A percentile compares a stretch with the other conserved stretches of the same genome.
phyloP scores from a whole-genome alignment of 495 filamentous ascomycete species.

The Acidiella bohemica region DNA sequence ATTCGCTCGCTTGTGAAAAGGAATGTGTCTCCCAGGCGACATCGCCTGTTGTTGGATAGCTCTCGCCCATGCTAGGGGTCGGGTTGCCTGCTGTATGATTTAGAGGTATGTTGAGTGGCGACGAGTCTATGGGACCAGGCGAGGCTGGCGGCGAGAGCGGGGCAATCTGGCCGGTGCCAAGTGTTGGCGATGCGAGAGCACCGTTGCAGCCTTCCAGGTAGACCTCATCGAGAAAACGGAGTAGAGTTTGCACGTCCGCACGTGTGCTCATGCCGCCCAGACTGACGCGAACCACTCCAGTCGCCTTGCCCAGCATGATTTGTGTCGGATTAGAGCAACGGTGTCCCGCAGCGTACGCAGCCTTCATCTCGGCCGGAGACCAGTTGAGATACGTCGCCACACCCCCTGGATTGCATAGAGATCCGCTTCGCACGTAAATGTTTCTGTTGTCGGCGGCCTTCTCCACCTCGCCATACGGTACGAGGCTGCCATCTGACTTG shows the following conservation, averaged over 20 bases:
- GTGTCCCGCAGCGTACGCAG: constrained; percentile 49
- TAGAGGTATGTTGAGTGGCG: background rate
- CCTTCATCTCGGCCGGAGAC: constrained; percentile 45
- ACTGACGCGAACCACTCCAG: constrained; percentile 52
- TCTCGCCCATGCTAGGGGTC: background rate
- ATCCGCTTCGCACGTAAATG: constrained; percentile 59
- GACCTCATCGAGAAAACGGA: constrained; percentile 42
- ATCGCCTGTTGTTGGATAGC: background rate
- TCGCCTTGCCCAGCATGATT: constrained; percentile 42
- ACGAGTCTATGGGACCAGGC: background rate
- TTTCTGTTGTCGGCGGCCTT: constrained; percentile 43
- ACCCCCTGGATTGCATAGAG: constrained; percentile 48
- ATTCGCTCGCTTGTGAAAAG: background rate
- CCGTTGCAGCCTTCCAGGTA: constrained; percentile 29
- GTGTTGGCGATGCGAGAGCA: background rate
- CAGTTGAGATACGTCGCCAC: constrained; percentile 35
- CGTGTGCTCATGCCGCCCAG: constrained; percentile 59
- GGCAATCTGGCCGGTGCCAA: background rate
- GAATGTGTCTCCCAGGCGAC: background rate
- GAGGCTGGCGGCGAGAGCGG: constrained; percentile 7
- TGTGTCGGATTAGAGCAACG: constrained; percentile 44
- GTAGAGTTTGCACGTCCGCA: constrained; percentile 44
- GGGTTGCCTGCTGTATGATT: background rate
- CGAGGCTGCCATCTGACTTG: constrained; percentile 38
- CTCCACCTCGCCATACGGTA: constrained; percentile 50